phyloP scores from a whole-genome alignment of 2,329 filamentous ascomycete species.

The Aspergillus sp. region DNA sequence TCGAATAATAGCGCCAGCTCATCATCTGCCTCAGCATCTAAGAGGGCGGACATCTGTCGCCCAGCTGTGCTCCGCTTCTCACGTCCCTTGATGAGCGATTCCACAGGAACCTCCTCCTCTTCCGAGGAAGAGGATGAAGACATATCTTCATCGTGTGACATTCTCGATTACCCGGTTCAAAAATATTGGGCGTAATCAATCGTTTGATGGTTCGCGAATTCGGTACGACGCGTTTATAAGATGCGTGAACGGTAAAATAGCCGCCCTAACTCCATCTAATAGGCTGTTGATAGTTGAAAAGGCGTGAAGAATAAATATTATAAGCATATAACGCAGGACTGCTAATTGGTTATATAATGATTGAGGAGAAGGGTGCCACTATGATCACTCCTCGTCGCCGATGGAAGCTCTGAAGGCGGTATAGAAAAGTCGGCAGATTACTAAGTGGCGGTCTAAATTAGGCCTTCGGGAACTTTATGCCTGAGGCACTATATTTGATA shows the following conservation, averaged over 20 bases:
- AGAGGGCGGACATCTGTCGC: constrained; percentile 75
- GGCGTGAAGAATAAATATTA: background rate
- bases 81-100: constrained; percentile 49
- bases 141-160: constrained; percentile 26
- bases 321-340: background rate
- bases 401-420: background rate
- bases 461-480: background rate
- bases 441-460: constrained; percentile 1
- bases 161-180: background rate
- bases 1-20: constrained; percentile 63
- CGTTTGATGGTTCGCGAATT: background rate
- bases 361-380: background rate
- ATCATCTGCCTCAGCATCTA: constrained; percentile 72
- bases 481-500: background rate
- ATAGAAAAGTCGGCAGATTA: background rate
- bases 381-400: background rate
- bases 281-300: background rate
- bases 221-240: background rate
- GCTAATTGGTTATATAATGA: background rate
- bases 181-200: background rate
- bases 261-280: background rate
- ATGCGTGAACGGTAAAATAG: background rate
- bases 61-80: constrained; percentile 78
- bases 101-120: constrained; percentile 30
- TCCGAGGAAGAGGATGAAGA: constrained; percentile 19